Evolutionary conservation across 768 basidiomycete genomes (phyloP), one percentile per base, ranked within the genome.

Genomic region (Boletus coccyginus): DNA sequence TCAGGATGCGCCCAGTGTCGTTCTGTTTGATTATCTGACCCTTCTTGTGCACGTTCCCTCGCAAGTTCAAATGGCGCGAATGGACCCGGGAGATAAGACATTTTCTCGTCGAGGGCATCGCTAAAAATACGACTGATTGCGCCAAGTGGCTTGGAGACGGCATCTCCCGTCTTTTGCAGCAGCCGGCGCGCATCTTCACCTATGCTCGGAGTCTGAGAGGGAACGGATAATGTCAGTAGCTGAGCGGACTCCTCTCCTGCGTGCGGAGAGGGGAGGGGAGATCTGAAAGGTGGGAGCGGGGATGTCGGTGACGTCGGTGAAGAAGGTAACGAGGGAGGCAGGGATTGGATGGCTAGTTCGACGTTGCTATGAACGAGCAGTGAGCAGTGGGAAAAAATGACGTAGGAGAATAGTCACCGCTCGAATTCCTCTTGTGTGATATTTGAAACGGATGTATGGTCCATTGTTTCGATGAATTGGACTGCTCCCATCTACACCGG

Each of bases 401-500:
- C 6, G 3, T 16, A 17, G 13, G n/a, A 35, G 61, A 46, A 60
- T 76, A 41, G 49, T 55, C 66, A 88, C 87, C 73, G 77, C 68
- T 98, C 97, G 56, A 99, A 99, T 59, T 98, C 93, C 43, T 90
- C 88, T 69, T 94, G 90, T 1, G 90, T 84, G 58, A 98, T 98
- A 63, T 91, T 88, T n/a, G 94, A 96, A 42, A 99, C 75, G 9
- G 91, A 90, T 0, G 93, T 88, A 56, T 95, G 91, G 69, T 98
- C 97, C 92, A 99, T 94, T 0, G 94, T 92, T 73, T 99, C 97
- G 59, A 99, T 94, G 70, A 98, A 99, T 1, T 92, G 91, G 36
- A 98, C 92, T 3, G 97, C 94, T 5, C 94, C 97, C 84, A 90
- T 95, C 94, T 98, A 59, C 12, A 9, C 6, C 8, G 32, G 39